Evolutionary conservation across 805 yeast species (phyloP).

Genomic region (Kregervanrija delftensis): DNA sequence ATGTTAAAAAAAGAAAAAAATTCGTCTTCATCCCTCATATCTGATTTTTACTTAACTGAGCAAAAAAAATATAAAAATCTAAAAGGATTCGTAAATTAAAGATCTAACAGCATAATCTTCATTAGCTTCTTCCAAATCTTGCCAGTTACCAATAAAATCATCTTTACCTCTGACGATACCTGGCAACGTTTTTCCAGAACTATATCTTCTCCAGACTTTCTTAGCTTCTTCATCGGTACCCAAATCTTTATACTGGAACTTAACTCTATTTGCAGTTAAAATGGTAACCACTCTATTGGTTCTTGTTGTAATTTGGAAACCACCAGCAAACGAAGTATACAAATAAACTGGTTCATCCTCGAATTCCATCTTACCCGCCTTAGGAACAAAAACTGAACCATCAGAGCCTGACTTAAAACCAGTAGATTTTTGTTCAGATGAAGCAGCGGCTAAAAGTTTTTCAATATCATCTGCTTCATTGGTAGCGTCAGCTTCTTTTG

Average conservation of each 20-base stretch:
- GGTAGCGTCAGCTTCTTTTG: constrained; percentile 4
- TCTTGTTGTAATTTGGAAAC: constrained; percentile 68
- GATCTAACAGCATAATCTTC: constrained; percentile 66
- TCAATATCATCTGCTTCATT: constrained; percentile 18
- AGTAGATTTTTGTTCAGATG: constrained; percentile 14
- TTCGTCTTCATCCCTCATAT: too few relatives aligned
- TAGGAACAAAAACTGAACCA: constrained; percentile 28
- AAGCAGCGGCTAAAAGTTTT: constrained; percentile 22
- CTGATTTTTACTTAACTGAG: too few relatives aligned
- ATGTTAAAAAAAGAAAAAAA: background rate
- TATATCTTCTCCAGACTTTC: constrained; percentile 71
- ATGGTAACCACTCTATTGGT: constrained; percentile 74
- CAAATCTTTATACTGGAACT: constrained; percentile 64
- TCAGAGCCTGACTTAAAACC: constrained; percentile 2
- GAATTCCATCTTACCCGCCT: constrained; percentile 26
- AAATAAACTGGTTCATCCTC: constrained; percentile 62
- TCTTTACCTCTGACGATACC: constrained; percentile 81
- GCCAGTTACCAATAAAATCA: constrained; percentile 78
- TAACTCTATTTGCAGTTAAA: constrained; percentile 63
- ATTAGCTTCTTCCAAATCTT: constrained; percentile 79
- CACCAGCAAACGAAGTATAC: constrained; percentile 84
- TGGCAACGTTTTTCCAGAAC: constrained; percentile 70
- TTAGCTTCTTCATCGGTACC: constrained; percentile 87
- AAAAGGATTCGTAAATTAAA: constrained; percentile 58
- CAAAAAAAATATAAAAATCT: constrained; percentile 2